A percentile compares a stretch with the other conserved stretches of the same genome.
phyloP scores from a whole-genome alignment of 2,329 filamentous ascomycete species.

The Chaetothyriales sp. region DNA sequence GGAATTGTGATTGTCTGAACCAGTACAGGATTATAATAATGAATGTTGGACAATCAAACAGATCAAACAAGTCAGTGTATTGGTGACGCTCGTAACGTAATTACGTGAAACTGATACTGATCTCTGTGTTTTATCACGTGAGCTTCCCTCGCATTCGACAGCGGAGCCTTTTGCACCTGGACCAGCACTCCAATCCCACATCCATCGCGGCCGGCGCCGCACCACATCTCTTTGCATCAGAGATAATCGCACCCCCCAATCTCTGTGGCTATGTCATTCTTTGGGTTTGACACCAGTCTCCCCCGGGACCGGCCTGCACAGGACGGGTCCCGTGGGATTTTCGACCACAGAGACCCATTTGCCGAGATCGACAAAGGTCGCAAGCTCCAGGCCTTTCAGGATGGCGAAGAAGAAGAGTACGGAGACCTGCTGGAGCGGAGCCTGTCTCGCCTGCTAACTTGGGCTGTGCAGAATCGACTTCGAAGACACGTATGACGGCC shows the following conservation, averaged over 20 bases:
- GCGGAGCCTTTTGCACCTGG: not conserved
- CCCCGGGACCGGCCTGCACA: conserved; percentile 42
- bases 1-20: no score
- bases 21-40: no score
- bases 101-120: no score
- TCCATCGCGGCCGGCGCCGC: not conserved
- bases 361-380: conserved; percentile 53
- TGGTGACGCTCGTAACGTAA: no score
- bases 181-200: not conserved
- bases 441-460: conserved; percentile 16
- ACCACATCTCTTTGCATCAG: not conserved
- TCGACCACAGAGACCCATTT: conserved; percentile 81
- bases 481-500: conserved; percentile 91
- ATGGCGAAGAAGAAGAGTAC: conserved; percentile 47
- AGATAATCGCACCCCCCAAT: conserved; percentile 4
- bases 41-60: no score
- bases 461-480: conserved; percentile 56
- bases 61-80: no score
- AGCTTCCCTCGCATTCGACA: not conserved
- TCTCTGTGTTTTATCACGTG: no score
- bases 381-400: conserved; percentile 27
- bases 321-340: conserved; percentile 53
- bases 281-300: conserved; percentile 64
- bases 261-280: conserved; percentile 62
- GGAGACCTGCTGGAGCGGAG: conserved; percentile 8